phyloP scores from a whole-genome alignment of 345 rosid genomes.

The Carallia pectinifolia region DNA sequence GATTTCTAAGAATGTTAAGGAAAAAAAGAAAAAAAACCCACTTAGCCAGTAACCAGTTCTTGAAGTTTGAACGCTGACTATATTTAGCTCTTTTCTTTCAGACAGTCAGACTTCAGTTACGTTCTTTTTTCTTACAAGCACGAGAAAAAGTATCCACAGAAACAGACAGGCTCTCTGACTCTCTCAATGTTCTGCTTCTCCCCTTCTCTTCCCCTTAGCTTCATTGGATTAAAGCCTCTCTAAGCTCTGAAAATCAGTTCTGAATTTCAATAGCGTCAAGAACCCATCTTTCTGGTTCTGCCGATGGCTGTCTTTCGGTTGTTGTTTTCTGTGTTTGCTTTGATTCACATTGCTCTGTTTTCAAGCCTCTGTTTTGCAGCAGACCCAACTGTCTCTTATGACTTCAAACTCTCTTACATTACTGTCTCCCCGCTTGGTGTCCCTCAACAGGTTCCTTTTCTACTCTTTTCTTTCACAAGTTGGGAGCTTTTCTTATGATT shows the following conservation, averaged over 20 bases:
- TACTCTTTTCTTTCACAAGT: background rate
- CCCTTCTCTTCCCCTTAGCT: background rate
- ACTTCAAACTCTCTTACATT: constrained; percentile 58
- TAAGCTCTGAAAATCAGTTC: background rate
- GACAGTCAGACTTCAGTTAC: too few species aligned
- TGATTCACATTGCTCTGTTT: constrained; percentile 43
- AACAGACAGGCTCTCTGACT: background rate
- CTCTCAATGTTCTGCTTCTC: background rate
- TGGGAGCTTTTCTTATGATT: too few species aligned
- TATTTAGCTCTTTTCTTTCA: too few species aligned
- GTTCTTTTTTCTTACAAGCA: too few species aligned
- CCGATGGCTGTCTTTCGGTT: constrained; percentile 9
- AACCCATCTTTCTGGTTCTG: background rate
- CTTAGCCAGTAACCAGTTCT: background rate
- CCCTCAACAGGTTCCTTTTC: constrained; percentile 66
- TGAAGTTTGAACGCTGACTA: background rate
- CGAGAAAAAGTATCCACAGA: background rate
- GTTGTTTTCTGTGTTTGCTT: constrained; percentile 18
- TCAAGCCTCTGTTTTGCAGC: constrained; percentile 45
- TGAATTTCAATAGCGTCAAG: background rate
- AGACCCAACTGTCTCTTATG: constrained; percentile 57
- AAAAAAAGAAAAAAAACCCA: background rate
- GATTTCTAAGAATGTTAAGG: background rate
- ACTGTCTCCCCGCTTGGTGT: constrained; percentile 82
- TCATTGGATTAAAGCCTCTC: too few species aligned